A percentile compares a stretch with the other conserved stretches of the same genome.
These are phyloP conservation scores for Trichosporon asahii DNA, from an alignment of 1,284 basidiomycete genomes.

Conservation along the genomic window DNA sequence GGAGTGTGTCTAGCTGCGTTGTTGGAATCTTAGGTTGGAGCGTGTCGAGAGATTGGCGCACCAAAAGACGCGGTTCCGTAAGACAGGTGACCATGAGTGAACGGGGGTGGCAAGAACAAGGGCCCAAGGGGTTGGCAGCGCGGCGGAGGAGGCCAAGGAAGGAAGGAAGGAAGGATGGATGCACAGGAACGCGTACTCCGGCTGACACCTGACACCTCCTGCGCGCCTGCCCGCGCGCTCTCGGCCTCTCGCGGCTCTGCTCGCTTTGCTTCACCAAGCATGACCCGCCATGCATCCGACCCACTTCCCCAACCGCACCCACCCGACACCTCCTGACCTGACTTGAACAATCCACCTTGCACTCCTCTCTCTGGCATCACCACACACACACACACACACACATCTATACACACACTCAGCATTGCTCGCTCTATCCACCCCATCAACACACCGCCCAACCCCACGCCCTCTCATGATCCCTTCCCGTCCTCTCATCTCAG, in stretches of 20 bases:
- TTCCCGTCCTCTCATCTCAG: not conserved
- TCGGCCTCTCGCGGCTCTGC: not conserved
- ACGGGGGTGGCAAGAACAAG: not conserved
- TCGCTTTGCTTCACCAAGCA: not conserved
- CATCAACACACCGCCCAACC: not conserved
- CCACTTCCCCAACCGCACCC: conserved; percentile 2
- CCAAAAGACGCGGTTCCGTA: not conserved
- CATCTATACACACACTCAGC: not conserved
- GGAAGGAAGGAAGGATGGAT: not conserved
- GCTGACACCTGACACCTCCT: not conserved
- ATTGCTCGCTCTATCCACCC: not conserved
- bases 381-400: not conserved
- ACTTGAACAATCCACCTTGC: not conserved
- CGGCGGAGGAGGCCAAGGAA: not conserved
- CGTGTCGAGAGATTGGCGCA: not conserved
- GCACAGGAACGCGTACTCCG: not conserved
- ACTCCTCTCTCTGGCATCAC: not conserved
- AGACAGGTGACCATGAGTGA: not conserved
- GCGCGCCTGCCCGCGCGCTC: not conserved
- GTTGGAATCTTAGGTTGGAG: not conserved
- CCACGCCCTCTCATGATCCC: not conserved
- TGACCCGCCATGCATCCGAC: not conserved
- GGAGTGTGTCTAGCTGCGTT: too few species aligned
- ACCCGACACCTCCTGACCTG: not conserved
- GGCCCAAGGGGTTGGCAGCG: not conserved